phyloP scores from a whole-genome alignment of 305 asterid species.

The Rubia occidens region DNA sequence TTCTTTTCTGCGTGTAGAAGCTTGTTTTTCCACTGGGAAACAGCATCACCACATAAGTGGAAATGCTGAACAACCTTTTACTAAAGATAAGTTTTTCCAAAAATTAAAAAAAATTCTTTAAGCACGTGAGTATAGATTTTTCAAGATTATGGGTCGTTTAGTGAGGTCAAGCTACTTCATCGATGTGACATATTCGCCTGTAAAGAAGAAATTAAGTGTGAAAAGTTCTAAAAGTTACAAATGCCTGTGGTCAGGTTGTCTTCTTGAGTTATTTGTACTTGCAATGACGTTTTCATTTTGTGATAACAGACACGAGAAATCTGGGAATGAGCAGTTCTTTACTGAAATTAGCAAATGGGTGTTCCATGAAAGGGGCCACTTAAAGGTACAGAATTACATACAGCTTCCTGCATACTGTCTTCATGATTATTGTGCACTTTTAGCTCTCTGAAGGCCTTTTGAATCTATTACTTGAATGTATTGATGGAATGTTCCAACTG shows the following conservation, averaged over 20 bases:
- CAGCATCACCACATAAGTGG: neutral
- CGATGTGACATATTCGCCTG: neutral
- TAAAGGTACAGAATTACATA: slow-evolving; percentile 40
- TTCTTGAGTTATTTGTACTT: neutral
- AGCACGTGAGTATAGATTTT: neutral
- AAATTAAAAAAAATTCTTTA: neutral
- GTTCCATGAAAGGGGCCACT: slow-evolving; percentile 80
- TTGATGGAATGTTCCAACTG: slow-evolving; percentile 3
- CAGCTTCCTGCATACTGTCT: neutral
- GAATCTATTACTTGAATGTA: neutral
- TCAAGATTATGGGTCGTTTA: neutral
- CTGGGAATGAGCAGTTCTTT: slow-evolving; percentile 66
- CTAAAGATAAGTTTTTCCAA: no score
- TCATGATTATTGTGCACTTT: neutral
- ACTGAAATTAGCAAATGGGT: slow-evolving; percentile 78
- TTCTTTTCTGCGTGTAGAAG: neutral
- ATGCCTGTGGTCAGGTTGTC: neutral
- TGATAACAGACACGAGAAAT: slow-evolving; percentile 50
- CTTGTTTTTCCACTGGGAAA: neutral
- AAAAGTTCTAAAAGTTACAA: neutral
- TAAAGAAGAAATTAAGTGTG: neutral
- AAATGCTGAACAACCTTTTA: no score
- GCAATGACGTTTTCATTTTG: slow-evolving; percentile 9
- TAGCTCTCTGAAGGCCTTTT: neutral
- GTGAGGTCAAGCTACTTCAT: neutral